phyloP scores from a whole-genome alignment of 495 filamentous ascomycete species.

The Pyrenopolyporus hunteri region DNA sequence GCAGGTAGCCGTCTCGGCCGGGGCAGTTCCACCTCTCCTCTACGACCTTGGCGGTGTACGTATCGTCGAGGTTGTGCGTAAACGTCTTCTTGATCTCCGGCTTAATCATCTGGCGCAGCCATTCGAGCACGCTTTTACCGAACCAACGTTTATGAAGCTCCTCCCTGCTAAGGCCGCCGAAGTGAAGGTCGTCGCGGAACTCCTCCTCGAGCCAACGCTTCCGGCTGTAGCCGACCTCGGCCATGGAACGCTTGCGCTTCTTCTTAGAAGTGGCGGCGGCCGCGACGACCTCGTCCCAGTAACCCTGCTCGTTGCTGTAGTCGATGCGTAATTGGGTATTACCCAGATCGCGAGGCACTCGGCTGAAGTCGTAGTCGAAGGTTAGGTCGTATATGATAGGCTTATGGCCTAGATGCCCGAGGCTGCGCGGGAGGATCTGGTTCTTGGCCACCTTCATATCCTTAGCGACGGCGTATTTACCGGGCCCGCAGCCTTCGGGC shows the following conservation, averaged over 20 bases:
- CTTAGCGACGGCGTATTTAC: background rate
- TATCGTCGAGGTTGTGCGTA: slow-evolving; percentile 19
- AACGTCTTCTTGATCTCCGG: slow-evolving; percentile 15
- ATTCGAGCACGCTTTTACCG: background rate
- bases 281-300: slow-evolving; percentile 47
- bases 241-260: background rate
- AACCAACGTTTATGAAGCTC: background rate
- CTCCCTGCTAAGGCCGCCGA: background rate
- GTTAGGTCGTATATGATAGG: background rate
- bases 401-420: background rate
- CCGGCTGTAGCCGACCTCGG: background rate
- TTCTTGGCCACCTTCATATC: background rate
- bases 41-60: slow-evolving; percentile 23
- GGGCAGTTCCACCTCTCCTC: slow-evolving; percentile 24
- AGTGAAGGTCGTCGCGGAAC: background rate
- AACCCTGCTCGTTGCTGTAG: slow-evolving; percentile 44
- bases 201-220: background rate
- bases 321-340: slow-evolving; percentile 46
- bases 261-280: background rate
- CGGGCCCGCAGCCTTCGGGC: background rate
- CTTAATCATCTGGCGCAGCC: background rate
- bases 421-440: background rate
- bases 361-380: slow-evolving; percentile 43
- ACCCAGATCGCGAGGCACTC: slow-evolving; percentile 42
- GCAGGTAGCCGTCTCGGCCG: slow-evolving; percentile 2